Base-by-base conservation (phyloP, 1,139 yeast genomes). In the Blastobotrys illinoisensis region DNA sequence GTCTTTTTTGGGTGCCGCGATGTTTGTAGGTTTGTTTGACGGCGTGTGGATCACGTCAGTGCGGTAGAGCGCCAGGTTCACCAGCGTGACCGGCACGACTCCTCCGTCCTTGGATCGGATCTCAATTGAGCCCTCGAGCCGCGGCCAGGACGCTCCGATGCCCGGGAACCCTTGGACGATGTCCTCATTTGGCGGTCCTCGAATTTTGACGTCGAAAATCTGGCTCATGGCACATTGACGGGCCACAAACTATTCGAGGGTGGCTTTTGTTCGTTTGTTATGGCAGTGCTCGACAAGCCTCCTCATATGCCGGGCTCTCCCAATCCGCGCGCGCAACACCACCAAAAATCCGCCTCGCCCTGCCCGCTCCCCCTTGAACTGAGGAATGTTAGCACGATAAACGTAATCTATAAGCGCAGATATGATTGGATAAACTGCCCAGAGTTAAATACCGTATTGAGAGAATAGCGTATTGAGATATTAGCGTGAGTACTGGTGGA, bases 101-200 rank as follows among this genome's bases (percentile, higher is more conserved):
- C 59, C 52, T 9, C 52, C 64, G 56, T 64, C 66, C 44, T 61
- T 61, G 9, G 70, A 60, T 9, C 77, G 62, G 28, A 74, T 62
- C 55, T 73, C 75, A 5, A 73, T 72, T 0, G 69, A 65, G 1
- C 76, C 77, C 36, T 69, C 70, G 5, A 74, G 57, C 9, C 77
- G 64, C 3, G 77, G 77, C 70, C 74, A 70, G 1, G 74, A 69
- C 0, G 77, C 77, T 1, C 70, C 63, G 32, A 74, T 70, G 0
- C 77, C 77, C 2, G 77, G 77, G 52, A 64, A 74, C 7, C 77
- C 77, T 48, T 67, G 69, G 13, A 73, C 73, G 11, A 73, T 57
- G 50, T 73, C 77, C 54, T 71, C 73, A 53, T 74, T 74, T 9
- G 77, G 75, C 9, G 63, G 63, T 1, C 75, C 74, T 44, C 65